A percentile compares a stretch with the other conserved stretches of the same genome.
Evolutionary conservation across 1,284 basidiomycete species (phyloP).

Genomic region (Cerrena zonata): DNA sequence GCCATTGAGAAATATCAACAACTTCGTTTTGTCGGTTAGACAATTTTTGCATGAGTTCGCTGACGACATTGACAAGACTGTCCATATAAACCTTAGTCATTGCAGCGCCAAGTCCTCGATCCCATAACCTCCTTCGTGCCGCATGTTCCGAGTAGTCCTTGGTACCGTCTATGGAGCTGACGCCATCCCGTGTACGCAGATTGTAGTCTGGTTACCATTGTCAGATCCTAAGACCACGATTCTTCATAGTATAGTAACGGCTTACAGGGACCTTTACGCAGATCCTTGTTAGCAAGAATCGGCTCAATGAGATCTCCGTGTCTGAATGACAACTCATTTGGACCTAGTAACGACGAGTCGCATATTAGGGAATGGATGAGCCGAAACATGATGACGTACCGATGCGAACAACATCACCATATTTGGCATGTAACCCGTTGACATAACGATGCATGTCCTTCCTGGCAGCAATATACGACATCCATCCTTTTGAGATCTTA

Average conservation of each 20-base stretch:
- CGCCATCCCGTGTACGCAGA: slow-evolving; percentile 1
- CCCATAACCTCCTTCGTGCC: slow-evolving; percentile 15
- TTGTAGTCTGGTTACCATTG: slow-evolving; percentile 15
- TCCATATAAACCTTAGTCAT: slow-evolving; percentile 13
- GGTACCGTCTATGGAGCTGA: slow-evolving; percentile 2
- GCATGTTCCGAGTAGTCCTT: slow-evolving; percentile 12
- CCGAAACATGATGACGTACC: no score
- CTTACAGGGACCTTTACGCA: slow-evolving; percentile 14
- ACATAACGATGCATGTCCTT: slow-evolving; percentile 16
- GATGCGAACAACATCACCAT: slow-evolving; percentile 19
- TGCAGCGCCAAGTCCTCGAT: slow-evolving; percentile 11
- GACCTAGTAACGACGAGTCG: no score
- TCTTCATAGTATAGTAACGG: no score
- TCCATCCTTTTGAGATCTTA: slow-evolving; percentile 10
- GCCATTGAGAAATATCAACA: slow-evolving; percentile 13
- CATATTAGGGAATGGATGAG: no score
- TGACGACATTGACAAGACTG: slow-evolving; percentile 4
- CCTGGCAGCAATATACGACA: slow-evolving; percentile 4
- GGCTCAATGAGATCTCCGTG: slow-evolving; percentile 4
- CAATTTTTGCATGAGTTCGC: slow-evolving; percentile 8
- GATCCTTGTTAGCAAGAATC: slow-evolving; percentile 10
- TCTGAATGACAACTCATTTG: slow-evolving; percentile 14
- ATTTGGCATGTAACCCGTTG: slow-evolving; percentile 12
- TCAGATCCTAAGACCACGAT: neutral
- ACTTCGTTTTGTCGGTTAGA: slow-evolving; percentile 2